phyloP scores from a whole-genome alignment of 768 basidiomycete species.

The Pholiota molesta region DNA sequence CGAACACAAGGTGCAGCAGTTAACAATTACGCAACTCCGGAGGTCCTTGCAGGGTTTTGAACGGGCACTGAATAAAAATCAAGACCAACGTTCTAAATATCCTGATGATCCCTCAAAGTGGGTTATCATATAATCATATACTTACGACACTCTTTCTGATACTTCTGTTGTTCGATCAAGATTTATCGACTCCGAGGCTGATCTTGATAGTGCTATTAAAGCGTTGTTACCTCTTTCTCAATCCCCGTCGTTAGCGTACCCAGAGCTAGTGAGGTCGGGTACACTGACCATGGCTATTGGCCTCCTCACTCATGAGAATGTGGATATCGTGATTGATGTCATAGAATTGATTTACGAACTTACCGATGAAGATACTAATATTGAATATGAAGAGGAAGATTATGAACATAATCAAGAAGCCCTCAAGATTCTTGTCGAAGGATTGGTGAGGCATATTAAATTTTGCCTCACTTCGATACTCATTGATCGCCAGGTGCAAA shows the following conservation, averaged over 20 bases:
- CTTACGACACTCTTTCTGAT: conserved; percentile 1
- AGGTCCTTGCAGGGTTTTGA: conserved; percentile 82
- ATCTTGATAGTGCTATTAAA: conserved; percentile 88
- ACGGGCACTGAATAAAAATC: conserved; percentile 90
- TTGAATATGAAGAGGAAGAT: conserved; percentile 69
- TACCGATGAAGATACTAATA: conserved; percentile 94
- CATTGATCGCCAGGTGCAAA: conserved; percentile 63
- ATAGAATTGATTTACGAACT: conserved; percentile 92
- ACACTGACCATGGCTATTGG: conserved; percentile 73
- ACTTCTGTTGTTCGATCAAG: conserved; percentile 40
- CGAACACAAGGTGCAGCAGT: conserved; percentile 55
- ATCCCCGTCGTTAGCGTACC: conserved; percentile 79
- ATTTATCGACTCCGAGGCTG: conserved; percentile 98
- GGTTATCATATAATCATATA: conserved; percentile 8
- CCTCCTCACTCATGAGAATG: conserved; percentile 93
- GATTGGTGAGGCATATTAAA: conserved; percentile 57
- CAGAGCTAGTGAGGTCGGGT: conserved; percentile 83
- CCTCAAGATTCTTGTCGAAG: conserved; percentile 73
- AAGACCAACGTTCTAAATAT: conserved; percentile 95
- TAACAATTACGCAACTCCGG: conserved; percentile 73
- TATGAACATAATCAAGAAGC: conserved; percentile 64
- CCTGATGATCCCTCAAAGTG: conserved; percentile 92
- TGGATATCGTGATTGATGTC: conserved; percentile 95
- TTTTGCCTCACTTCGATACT: not conserved
- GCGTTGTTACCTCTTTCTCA: conserved; percentile 88